A percentile compares a stretch with the other conserved stretches of the same genome.
These are phyloP conservation scores for Quercus alba DNA, from an alignment of 306 rosid species.

Conservation along the genomic window DNA sequence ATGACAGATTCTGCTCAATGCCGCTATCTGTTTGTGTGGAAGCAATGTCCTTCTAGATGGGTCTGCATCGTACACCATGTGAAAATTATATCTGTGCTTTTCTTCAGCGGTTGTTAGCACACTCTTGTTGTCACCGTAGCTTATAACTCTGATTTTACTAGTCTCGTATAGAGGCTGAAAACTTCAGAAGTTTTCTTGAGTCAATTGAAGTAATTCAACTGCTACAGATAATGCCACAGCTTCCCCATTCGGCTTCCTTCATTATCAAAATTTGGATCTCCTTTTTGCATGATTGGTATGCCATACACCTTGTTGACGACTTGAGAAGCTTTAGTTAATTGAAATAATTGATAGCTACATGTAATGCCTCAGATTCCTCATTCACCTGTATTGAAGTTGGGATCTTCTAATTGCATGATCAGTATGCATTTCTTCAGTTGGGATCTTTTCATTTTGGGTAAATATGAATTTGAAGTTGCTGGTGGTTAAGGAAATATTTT, in stretches of 20 bases:
- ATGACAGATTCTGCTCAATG: no score
- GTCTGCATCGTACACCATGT: no score
- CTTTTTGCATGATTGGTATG: background rate
- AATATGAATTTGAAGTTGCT: conserved; percentile 3
- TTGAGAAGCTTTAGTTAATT: background rate
- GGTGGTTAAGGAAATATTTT: background rate
- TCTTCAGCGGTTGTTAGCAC: no score
- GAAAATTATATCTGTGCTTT: no score
- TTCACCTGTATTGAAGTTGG: background rate
- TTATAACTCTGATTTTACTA: background rate
- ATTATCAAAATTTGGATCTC: background rate
- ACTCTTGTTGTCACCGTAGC: background rate
- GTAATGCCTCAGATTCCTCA: background rate
- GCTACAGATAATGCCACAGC: background rate
- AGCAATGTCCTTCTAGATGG: no score
- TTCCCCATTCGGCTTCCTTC: background rate
- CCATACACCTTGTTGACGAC: background rate
- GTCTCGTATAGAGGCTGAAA: background rate
- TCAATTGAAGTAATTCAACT: background rate
- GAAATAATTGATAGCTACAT: background rate
- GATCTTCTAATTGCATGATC: background rate
- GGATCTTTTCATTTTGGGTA: background rate
- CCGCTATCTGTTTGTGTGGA: no score
- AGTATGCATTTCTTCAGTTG: background rate
- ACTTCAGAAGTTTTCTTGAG: background rate